Evolutionary conservation across 371 early-diverging fungal species (phyloP), one percentile per base, ranked within the genome.

Genomic region (Dentiscutata heterogama): DNA sequence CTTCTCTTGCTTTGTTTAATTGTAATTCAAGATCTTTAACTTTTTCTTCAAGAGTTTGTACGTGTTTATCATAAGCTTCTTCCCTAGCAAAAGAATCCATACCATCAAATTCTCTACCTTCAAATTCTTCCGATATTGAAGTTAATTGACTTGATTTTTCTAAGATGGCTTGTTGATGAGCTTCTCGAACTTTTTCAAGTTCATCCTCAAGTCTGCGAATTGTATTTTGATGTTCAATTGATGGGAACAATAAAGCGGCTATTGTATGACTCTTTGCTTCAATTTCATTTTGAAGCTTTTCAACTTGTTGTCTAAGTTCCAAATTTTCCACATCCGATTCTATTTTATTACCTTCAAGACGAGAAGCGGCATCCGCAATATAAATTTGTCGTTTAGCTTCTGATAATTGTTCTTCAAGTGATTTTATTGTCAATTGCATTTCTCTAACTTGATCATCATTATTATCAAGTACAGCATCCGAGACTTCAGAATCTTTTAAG

Each of bases 401-500:
- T 20, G 64, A 60, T n/a, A 65, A 50, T 64, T 67, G 51, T 27
- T 51, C 61, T 54, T 83, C 64, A 51, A 73, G 74, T n/a, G 29
- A 73, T 50, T 83, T 74, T 53, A 80, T 51, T 63, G 51, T 71
- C 4, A 65, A 7, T 61, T 65, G 39, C 18, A 80, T 64, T 42
- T 63, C 39, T 7, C 13, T 16, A 11, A 70, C 22, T 10, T 22
- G 25, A 20, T 70, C 71, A 53, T 67, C 50, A 53, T 53, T 71
- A 46, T 46, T 46, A 46, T 46, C 46, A 46, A 10, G 1, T 46
- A 11, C 11, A 46, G 0, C 0, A 46, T 46, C 46, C 6, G 18
- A 42, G 14, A 16, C 18, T 39, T 73, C 50, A 51, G 8, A 13
- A 31, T 87, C 58, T 2, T 85, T 84, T 64, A 86, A 86, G 31